Evolutionary conservation across 2,329 filamentous ascomycete genomes (phyloP).

Genomic region (Ophiocordyceps camponoti-leonardi): DNA sequence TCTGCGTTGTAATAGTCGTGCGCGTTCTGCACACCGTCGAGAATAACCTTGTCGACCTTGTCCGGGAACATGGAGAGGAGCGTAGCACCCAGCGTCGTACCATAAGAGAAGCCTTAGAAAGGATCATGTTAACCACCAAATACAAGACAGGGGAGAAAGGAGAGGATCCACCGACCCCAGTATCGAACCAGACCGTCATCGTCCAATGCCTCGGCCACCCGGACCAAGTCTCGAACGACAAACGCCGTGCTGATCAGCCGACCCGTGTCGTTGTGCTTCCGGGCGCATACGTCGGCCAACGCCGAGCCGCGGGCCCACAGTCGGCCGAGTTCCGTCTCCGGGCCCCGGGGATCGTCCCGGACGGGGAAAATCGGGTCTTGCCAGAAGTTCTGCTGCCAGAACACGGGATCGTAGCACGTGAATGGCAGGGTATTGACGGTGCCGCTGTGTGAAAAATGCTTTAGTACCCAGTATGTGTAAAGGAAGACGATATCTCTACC

Average conservation of each 20-base stretch:
- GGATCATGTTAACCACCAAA: no score
- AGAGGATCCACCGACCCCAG: slow-evolving; percentile 12
- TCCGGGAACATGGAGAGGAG: slow-evolving; percentile 22
- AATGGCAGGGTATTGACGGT: slow-evolving; percentile 11
- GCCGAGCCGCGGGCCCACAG: slow-evolving; percentile 9
- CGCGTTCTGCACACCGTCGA: slow-evolving; percentile 14
- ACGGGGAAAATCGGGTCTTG: slow-evolving; percentile 1
- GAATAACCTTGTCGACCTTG: slow-evolving; percentile 12
- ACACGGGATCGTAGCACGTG: slow-evolving; percentile 6
- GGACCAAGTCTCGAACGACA: slow-evolving; percentile 24
- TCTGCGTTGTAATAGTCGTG: slow-evolving; percentile 13
- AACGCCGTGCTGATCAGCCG: slow-evolving; percentile 23
- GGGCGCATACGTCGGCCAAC: slow-evolving; percentile 7
- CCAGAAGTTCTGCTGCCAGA: background rate
- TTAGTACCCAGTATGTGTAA: no score
- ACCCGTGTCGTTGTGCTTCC: slow-evolving; percentile 11
- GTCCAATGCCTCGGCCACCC: slow-evolving; percentile 22
- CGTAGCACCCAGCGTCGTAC: slow-evolving; percentile 18
- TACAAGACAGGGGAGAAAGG: no score
- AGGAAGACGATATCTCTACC: no score
- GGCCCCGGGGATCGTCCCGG: background rate
- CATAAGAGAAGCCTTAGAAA: slow-evolving; percentile 18
- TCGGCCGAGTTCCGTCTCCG: slow-evolving; percentile 5
- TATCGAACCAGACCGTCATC: slow-evolving; percentile 20
- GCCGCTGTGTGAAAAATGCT: no score